These are phyloP conservation scores for Metrosideros polymorpha DNA, from an alignment of 441 rosid species.

Conservation along the genomic window DNA sequence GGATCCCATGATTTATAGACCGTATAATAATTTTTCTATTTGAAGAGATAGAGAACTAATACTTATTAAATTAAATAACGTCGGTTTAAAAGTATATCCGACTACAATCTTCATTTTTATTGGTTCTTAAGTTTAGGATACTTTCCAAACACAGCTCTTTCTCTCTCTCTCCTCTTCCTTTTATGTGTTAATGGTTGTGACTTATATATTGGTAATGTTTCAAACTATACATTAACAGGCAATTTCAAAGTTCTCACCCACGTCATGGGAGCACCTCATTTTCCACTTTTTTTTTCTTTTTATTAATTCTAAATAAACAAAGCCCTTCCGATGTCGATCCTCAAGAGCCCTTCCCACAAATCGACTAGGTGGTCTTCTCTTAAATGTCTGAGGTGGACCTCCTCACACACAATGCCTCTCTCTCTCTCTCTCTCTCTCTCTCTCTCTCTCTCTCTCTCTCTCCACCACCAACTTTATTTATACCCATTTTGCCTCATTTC, in stretches of 20 bases:
- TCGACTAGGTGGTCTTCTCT: slow-evolving; percentile 13
- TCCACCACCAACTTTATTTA: slow-evolving; percentile 24
- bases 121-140: neutral
- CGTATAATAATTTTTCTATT: neutral
- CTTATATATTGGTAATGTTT: neutral
- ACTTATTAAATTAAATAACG: neutral
- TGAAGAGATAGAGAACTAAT: neutral
- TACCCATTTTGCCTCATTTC: slow-evolving; percentile 1
- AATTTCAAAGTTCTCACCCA: neutral
- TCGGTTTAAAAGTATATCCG: neutral
- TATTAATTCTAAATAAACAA: neutral
- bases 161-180: neutral
- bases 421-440: too few species aligned
- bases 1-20: neutral
- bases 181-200: neutral
- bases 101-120: neutral
- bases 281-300: neutral
- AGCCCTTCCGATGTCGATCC: neutral
- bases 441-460: too few species aligned
- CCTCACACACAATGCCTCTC: neutral
- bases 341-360: neutral
- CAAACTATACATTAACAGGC: neutral
- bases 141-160: neutral
- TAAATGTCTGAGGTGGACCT: slow-evolving; percentile 11
- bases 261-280: neutral